Evolutionary conservation across 805 yeast genomes (phyloP), one percentile per base, ranked within the genome.

Genomic region (Hemisphaericaspora nanyangensis): DNA sequence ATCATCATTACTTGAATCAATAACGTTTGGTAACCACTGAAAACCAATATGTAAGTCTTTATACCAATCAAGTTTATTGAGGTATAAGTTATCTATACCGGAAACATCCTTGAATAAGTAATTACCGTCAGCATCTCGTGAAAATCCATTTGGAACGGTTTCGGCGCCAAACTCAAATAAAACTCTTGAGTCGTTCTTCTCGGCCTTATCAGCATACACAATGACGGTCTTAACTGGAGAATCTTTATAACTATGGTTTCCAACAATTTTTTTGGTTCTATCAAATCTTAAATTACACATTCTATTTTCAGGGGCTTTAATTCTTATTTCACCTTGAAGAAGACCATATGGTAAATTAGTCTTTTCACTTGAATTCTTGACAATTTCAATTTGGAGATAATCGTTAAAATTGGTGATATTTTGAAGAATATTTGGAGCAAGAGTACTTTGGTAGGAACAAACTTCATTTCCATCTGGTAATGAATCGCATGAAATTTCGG

Each of bases 1-100:
- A 16, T 41, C 45, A 17, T 35, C 33, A 16, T 38, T 37, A 12
- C 31, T 32, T 24, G 60, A 58, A 17, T 60, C 64, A 6, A 40
- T 28, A 55, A 61, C 62, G 38, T 71, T 72, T 4, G 95, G 95
- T 25, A 83, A 65, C 95, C 95, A 87, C 52, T 85, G 85, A 35
- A 87, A 49, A 2, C 82, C 85, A 31, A 87, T 43, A 46, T 74
- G 85, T 51, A 77, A 82, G 1, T 66, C 50, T 35, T 69, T 68
- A 5, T 73, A 65, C 80, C 87, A 81, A 48, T 73, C 69, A 19
- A 82, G 60, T 52, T 82, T 85, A 58, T 83, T 85, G 41, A 88
- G 53, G 37, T 76, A 77, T 5, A 85, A 51, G 43, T 72, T 72
- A 45, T 80, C 79, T 37, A 87, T 82, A 12, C 95, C 95, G 19